Conservation (phyloP, 768 basidiomycete genomes). For the Lepiota brunneoincarnata region DNA sequence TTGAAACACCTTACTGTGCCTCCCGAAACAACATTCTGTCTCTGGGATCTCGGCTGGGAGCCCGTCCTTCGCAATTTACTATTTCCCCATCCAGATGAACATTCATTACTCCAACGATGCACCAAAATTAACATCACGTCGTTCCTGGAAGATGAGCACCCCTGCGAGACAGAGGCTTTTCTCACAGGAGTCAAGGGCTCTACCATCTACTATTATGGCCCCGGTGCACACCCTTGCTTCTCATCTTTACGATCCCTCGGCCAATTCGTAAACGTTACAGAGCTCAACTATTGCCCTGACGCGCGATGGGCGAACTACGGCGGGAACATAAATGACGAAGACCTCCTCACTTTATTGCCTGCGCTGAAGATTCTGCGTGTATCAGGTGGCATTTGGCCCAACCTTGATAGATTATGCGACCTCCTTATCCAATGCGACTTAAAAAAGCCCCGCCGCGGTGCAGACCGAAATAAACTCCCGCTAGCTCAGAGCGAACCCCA, state of each 20-base stretch:
- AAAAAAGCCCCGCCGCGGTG: not conserved
- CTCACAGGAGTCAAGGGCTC: constrained; percentile 1
- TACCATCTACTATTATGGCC: constrained; percentile 8
- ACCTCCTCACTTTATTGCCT: constrained; percentile 2
- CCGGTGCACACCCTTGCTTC: not conserved
- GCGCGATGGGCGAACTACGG: constrained; percentile 3
- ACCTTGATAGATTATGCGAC: not conserved
- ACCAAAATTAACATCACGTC: constrained; percentile 11
- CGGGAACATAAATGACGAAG: constrained; percentile 4
- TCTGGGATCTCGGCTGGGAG: constrained; percentile 12
- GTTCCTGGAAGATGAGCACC: not conserved
- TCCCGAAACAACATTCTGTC: not conserved
- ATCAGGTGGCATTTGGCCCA: not conserved
- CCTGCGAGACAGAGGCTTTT: constrained; percentile 9
- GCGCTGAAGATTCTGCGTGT: constrained; percentile 6
- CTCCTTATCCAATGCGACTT: constrained; percentile 4
- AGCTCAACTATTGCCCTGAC: constrained; percentile 11
- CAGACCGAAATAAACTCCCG: not conserved
- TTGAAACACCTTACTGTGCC: constrained; percentile 3
- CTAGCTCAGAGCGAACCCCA: not conserved
- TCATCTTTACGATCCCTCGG: constrained; percentile 4
- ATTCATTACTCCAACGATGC: not conserved
- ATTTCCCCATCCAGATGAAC: constrained; percentile 1
- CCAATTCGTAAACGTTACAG: constrained; percentile 2
- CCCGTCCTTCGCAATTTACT: constrained; percentile 3